phyloP scores from a whole-genome alignment of 495 filamentous ascomycete genomes.

The Margaritispora aquatica region DNA sequence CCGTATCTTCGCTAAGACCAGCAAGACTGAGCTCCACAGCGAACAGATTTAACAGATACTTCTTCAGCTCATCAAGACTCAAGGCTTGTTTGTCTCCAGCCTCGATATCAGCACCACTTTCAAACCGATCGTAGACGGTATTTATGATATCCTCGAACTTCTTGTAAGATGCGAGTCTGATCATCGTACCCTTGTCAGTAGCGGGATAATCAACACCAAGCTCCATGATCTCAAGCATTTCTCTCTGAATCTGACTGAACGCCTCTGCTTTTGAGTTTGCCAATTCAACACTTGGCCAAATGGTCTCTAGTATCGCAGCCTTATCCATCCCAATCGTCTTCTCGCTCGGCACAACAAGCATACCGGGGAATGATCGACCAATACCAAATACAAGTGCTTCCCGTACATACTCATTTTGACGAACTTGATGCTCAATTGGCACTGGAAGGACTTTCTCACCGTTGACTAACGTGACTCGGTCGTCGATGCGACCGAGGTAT shows the following conservation, averaged over 20 bases:
- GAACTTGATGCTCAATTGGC: constrained; percentile 49
- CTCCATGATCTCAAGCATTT: constrained; percentile 25
- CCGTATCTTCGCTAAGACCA: constrained; percentile 29
- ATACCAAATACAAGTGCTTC: constrained; percentile 46
- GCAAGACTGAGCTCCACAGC: constrained; percentile 7
- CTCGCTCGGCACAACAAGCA: constrained; percentile 25
- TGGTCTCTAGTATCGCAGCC: constrained; percentile 11
- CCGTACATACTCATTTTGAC: constrained; percentile 40
- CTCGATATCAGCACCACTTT: constrained; percentile 12
- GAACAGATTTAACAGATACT: constrained; percentile 18
- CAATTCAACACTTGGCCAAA: constrained; percentile 39
- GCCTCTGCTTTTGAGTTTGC: constrained; percentile 38
- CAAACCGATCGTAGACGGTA: constrained; percentile 30
- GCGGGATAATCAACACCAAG: constrained; percentile 32
- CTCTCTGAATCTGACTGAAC: constrained; percentile 37
- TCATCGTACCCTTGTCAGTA: constrained; percentile 50
- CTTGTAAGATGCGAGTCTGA: constrained; percentile 39
- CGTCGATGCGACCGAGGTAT: constrained; percentile 50
- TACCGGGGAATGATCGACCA: constrained; percentile 24
- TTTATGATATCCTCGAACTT: constrained; percentile 38
- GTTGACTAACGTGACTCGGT: constrained; percentile 51
- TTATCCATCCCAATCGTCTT: constrained; percentile 24
- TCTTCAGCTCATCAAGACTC: constrained; percentile 30
- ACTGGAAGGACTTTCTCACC: constrained; percentile 58
- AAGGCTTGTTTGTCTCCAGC: constrained; percentile 24